Evolutionary conservation across 495 filamentous ascomycete genomes (phyloP), one percentile per base, ranked within the genome.

Genomic region (Aspergillus mulundensis): DNA sequence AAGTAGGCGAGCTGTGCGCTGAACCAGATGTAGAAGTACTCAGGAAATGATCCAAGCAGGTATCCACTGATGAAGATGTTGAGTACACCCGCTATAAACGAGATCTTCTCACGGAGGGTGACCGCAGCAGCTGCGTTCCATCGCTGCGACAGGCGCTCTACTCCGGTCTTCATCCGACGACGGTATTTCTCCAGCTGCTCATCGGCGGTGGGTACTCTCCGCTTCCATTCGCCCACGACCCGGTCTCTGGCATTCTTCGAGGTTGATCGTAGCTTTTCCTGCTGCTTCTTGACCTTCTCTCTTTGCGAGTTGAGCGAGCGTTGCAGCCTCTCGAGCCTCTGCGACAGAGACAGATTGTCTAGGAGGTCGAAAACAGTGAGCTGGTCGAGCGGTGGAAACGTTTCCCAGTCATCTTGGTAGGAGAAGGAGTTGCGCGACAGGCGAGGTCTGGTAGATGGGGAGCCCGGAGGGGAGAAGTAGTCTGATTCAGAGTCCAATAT

Each of bases 1-100:
- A 95, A 98, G 71, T 96, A 96, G 52, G 84, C 68, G 40, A 95
- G 79, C 67, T 95, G 90, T 5, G 70, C 75, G 24, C 89, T 91
- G 71, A 95, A 98, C 94, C 94, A 98, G 50, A 86, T 69, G 60
- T 96, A 91, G 72, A 98, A 95, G 67, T 81, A 85, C 59, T 97
- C 79, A 16, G 94, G 91, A 62, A 78, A 85, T 20, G 84, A 89
- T 47, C 95, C 94, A 56, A 97, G 88, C 47, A 98, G 74, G 67
- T 96, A 96, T 42, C 92, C 95, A 58, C 90, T 95, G 64, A 97
- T 85, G 71, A 97, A 95, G 66, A 98, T 89, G 67, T 97, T 98
- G 70, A 96, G 84, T 45, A 97, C 92, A 63, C 90, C 94, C 41
- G 87, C 89, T 53, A 98, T 95, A 73, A 98, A 98, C 12, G 94